Base-by-base conservation (phyloP, 1,284 basidiomycete species). In the Microbotryum scabiosae region DNA sequence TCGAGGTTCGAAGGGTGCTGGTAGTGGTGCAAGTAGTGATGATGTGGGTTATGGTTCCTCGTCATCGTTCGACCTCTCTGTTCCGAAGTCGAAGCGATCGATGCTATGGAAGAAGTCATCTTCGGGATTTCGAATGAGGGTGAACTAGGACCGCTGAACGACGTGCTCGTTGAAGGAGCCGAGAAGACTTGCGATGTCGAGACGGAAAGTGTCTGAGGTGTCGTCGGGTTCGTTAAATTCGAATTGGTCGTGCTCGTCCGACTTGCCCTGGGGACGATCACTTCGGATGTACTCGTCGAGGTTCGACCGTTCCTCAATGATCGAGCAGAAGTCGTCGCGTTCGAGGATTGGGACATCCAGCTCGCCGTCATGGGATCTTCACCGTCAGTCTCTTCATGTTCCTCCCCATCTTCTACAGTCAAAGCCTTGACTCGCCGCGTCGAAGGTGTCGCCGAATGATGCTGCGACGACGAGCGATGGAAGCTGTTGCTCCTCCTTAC, bases 281-380 rank as follows among this genome's bases (percentile, higher is more conserved):
- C 36, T 41, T 41, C 16, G 1, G 36, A 18, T 16, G 36, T 12
- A 12, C 36, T 41, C 36, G 36, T 41, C 36, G 36, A 41, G 5
- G 36, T 41, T 41, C 36, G 36, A 6, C 36, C 36, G 5, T 41
- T 41, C 14, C 10, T 41, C 36, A 41, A 18, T 41, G 36, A 60
- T n/a, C 44, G 59, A 26, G 21, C 43, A 30, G 44, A 26, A 2
- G 36, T 47, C 26, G 59, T 26, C 14, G 14, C 23, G 14, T 43
- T 23, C 21, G 60, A 65, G 1, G 57, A 44, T 32, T 88, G 87
- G 0, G 87, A 88, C 71, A 84, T 80, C 71, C 85, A 83, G 70
- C 86, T 88, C 51, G 84, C 84, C 2, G 81, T 78, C 68, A 88
- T 76, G 2, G 80, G 78, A 59, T 79, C 79, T 12, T 82, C 82